A percentile compares a stretch with the other conserved stretches of the same genome.
Conservation (phyloP, 192 early-diverging fungal species). For the Linnemannia elongata region DNA sequence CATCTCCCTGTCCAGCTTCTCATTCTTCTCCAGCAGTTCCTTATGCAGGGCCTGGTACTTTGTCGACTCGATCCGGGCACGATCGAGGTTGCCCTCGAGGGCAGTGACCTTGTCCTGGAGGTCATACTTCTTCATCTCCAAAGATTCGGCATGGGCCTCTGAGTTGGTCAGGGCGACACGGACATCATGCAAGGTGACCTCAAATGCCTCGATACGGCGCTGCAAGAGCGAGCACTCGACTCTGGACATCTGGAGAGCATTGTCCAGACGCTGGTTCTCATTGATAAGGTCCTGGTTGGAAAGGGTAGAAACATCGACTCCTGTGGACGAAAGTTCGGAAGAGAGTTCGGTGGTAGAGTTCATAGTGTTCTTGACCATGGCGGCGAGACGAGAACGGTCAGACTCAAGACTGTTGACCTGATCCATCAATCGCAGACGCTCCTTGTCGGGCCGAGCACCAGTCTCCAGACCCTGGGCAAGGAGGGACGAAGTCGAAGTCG, state of each 20-base stretch:
- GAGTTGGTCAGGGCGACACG: conserved; percentile 52
- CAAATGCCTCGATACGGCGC: conserved; percentile 51
- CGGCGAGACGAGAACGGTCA: conserved; percentile 50
- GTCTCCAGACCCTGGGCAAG: conserved; percentile 46
- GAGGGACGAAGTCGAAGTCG: conserved; percentile 44
- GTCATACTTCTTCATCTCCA: conserved; percentile 54
- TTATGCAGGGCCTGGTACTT: conserved; percentile 54
- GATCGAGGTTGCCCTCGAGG: conserved; percentile 40
- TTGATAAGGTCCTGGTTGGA: conserved; percentile 42
- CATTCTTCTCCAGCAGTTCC: conserved; percentile 53
- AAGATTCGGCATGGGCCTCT: conserved; percentile 48
- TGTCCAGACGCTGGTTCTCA: conserved; percentile 37
- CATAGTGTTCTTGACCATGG: conserved; percentile 55
- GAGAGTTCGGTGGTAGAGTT: conserved; percentile 12
- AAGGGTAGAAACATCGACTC: conserved; percentile 8
- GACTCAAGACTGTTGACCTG: conserved; percentile 47
- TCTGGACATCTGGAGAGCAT: conserved; percentile 46
- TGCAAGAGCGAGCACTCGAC: conserved; percentile 52
- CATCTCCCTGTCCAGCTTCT: conserved; percentile 38
- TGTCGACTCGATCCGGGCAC: conserved; percentile 42
- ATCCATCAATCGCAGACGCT: conserved; percentile 50
- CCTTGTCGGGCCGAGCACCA: conserved; percentile 46
- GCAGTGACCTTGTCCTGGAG: conserved; percentile 51
- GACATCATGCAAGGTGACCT: conserved; percentile 54
- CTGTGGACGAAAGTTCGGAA: neutral